Evolutionary conservation across 75 land plant genomes (phyloP).

Genomic region (Cunninghamia lanceolata): DNA sequence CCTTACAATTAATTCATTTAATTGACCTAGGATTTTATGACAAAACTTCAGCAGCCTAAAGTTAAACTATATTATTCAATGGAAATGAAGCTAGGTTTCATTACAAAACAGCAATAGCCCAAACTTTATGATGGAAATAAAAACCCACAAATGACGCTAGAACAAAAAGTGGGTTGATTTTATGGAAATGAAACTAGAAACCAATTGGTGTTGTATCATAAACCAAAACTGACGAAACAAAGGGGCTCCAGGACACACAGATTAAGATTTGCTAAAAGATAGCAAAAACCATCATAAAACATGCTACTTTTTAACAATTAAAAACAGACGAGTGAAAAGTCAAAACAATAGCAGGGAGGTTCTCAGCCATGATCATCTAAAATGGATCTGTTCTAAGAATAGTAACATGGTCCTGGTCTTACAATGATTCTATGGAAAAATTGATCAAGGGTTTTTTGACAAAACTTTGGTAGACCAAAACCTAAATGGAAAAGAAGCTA

Average conservation of each 20-base stretch:
- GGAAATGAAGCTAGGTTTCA: background rate
- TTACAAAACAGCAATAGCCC: background rate
- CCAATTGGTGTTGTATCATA: background rate
- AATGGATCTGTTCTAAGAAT: too few species aligned
- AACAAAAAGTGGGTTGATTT: background rate
- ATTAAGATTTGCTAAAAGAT: too few species aligned
- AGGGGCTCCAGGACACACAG: too few species aligned
- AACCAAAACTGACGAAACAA: background rate
- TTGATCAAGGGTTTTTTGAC: background rate
- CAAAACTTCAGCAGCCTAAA: background rate
- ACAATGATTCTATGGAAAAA: background rate
- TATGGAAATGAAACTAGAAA: background rate
- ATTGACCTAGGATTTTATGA: background rate
- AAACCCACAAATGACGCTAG: background rate
- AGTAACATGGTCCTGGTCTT: background rate
- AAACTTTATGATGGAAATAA: background rate
- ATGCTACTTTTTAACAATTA: too few species aligned
- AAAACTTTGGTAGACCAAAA: background rate
- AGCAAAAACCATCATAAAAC: background rate
- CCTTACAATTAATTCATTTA: background rate
- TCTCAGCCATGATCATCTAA: background rate
- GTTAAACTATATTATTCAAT: background rate
- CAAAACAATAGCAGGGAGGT: background rate
- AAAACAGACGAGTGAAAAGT: background rate
- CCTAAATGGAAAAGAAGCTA: background rate